A percentile compares a stretch with the other conserved stretches of the same genome.
phyloP scores from a whole-genome alignment of 2,329 filamentous ascomycete species.

The Colletotrichum simmondsii region DNA sequence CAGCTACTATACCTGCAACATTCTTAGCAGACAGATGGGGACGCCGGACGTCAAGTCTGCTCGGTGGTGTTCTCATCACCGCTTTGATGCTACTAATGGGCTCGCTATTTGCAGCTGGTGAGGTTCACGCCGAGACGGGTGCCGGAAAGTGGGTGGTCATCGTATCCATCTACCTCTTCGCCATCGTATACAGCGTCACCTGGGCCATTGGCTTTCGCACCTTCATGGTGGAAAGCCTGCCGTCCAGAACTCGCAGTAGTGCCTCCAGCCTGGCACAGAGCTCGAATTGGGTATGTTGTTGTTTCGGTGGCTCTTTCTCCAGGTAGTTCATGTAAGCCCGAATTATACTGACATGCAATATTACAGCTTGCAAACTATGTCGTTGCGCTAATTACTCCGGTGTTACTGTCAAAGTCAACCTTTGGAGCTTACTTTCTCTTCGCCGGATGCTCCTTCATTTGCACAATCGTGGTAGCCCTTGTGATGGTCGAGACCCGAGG shows the following conservation, averaged over 20 bases:
- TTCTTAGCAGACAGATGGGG: slow-evolving; percentile 68
- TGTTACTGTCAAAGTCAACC: slow-evolving; percentile 49
- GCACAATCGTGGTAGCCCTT: slow-evolving; percentile 47
- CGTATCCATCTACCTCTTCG: slow-evolving; percentile 61
- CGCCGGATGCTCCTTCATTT: slow-evolving; percentile 49
- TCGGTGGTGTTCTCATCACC: slow-evolving; percentile 62
- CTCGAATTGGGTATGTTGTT: slow-evolving; percentile 57
- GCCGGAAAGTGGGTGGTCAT: slow-evolving; percentile 62
- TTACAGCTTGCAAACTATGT: slow-evolving; percentile 54
- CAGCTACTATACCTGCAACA: slow-evolving; percentile 63
- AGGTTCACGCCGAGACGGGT: slow-evolving; percentile 48
- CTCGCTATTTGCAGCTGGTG: slow-evolving; percentile 56
- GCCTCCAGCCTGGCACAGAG: slow-evolving; percentile 65
- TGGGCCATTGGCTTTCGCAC: slow-evolving; percentile 64
- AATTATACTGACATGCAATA: background rate
- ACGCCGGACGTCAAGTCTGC: slow-evolving; percentile 61
- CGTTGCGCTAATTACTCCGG: slow-evolving; percentile 56
- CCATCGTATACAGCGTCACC: slow-evolving; percentile 54
- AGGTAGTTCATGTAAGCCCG: background rate
- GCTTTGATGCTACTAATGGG: slow-evolving; percentile 65
- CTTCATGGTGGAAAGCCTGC: slow-evolving; percentile 67
- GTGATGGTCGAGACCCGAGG: slow-evolving; percentile 57
- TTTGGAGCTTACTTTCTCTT: slow-evolving; percentile 60
- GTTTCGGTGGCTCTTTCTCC: background rate
- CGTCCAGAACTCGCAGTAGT: slow-evolving; percentile 62